These are phyloP conservation scores for Hypoxylon fuscum DNA, from an alignment of 495 filamentous ascomycete species.

Conservation along the genomic window DNA sequence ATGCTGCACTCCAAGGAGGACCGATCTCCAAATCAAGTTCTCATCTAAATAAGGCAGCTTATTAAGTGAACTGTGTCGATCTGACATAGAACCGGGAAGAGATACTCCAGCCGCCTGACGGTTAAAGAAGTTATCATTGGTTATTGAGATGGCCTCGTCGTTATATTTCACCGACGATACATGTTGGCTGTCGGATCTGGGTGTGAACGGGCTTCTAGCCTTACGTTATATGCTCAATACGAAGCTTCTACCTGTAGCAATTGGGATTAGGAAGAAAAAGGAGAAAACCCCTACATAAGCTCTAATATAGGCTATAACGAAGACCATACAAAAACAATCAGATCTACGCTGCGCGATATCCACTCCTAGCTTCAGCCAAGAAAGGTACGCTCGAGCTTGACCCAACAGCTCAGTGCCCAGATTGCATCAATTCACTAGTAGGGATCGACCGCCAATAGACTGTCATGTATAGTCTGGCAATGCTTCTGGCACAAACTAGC, in stretches of 20 bases:
- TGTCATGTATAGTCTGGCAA: constrained; percentile 25
- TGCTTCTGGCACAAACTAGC: constrained; percentile 26
- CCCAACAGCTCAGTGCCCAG: not conserved
- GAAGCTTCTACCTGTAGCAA: not conserved
- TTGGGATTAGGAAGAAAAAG: not conserved
- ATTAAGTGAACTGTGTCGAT: constrained; percentile 14
- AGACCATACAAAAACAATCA: not conserved
- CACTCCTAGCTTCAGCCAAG: no score
- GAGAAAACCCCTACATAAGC: not conserved
- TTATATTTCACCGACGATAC: constrained; percentile 10
- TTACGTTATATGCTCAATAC: constrained; percentile 1
- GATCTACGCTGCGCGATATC: not conserved
- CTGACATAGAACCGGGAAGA: constrained; percentile 10
- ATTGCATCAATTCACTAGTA: not conserved
- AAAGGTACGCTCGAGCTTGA: not conserved
- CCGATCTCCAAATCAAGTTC: constrained; percentile 21
- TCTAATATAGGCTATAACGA: not conserved
- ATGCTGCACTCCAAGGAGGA: constrained; percentile 13
- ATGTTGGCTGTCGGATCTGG: not conserved
- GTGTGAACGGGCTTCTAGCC: not conserved
- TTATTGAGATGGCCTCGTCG: constrained; percentile 12
- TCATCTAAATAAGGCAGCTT: constrained; percentile 29
- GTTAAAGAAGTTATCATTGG: not conserved
- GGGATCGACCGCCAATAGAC: not conserved
- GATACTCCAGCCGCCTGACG: constrained; percentile 20